Conservation (phyloP, 768 basidiomycete species). For the Hericium rajendrae region DNA sequence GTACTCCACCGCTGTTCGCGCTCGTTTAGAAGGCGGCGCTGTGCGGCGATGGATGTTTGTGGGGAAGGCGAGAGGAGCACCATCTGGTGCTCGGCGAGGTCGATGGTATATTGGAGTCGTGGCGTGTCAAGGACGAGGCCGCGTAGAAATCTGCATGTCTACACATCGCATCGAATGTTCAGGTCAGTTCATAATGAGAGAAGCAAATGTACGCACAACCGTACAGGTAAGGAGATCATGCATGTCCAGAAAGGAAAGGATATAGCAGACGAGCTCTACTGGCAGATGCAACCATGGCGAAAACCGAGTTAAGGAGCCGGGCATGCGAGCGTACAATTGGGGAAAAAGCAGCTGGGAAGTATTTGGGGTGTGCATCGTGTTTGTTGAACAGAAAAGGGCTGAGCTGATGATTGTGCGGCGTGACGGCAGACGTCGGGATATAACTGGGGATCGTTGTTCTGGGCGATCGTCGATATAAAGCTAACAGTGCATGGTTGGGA, state of each 20-base stretch:
- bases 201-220: conserved; percentile 16
- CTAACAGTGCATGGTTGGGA: too few relatives aligned
- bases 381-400: too few relatives aligned
- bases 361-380: neutral
- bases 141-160: neutral
- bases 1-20: conserved; percentile 41
- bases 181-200: neutral
- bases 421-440: too few relatives aligned
- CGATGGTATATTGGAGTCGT: conserved; percentile 38
- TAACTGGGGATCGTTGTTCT: too few relatives aligned
- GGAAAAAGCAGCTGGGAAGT: neutral
- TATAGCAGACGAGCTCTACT: conserved; percentile 29
- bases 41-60: conserved; percentile 27
- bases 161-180: neutral
- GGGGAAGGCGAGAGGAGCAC: conserved; percentile 25
- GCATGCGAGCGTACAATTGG: neutral
- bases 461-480: too few relatives aligned
- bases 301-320: neutral
- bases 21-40: conserved; percentile 31
- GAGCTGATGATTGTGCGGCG: too few relatives aligned
- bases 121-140: neutral
- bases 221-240: conserved; percentile 28
- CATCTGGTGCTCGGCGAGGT: conserved; percentile 39
- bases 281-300: conserved; percentile 23
- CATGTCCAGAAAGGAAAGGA: conserved; percentile 26